These are phyloP conservation scores for Trichocomaceae sp. DNA, from an alignment of 2,329 filamentous ascomycete genomes.

Conservation along the genomic window DNA sequence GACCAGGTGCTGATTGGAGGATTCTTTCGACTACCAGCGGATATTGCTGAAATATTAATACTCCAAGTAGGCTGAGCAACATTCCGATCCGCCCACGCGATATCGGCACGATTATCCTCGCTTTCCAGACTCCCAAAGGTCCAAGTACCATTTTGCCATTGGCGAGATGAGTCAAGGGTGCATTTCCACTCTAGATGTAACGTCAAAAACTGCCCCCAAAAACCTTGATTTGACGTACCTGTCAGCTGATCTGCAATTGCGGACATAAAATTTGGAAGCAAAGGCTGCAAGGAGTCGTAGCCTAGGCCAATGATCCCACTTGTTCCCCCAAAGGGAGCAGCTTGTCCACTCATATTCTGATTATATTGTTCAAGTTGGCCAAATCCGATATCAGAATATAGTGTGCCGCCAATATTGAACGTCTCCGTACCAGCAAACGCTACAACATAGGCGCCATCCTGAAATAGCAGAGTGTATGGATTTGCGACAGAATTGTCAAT, in stretches of 20 bases:
- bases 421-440: neutral
- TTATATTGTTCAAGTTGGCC: slow-evolving; percentile 1
- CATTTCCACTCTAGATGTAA: slow-evolving; percentile 3
- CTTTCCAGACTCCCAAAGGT: neutral
- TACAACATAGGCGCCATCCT: neutral
- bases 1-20: slow-evolving; percentile 1
- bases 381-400: neutral
- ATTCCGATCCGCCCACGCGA: slow-evolving; percentile 1
- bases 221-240: neutral
- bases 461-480: neutral
- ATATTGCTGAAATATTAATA: slow-evolving; percentile 4
- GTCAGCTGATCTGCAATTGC: neutral
- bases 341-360: neutral
- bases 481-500: neutral
- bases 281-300: neutral
- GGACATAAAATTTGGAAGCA: neutral
- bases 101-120: neutral
- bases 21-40: neutral
- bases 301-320: neutral
- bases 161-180: neutral
- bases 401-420: neutral
- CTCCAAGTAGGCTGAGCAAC: neutral
- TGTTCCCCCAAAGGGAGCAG: neutral
- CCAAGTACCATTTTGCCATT: slow-evolving; percentile 4
- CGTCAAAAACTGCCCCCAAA: neutral